A percentile compares a stretch with the other conserved stretches of the same genome.
Conservation (phyloP, 495 filamentous ascomycete genomes). For the Podospora pseudoanserina region DNA sequence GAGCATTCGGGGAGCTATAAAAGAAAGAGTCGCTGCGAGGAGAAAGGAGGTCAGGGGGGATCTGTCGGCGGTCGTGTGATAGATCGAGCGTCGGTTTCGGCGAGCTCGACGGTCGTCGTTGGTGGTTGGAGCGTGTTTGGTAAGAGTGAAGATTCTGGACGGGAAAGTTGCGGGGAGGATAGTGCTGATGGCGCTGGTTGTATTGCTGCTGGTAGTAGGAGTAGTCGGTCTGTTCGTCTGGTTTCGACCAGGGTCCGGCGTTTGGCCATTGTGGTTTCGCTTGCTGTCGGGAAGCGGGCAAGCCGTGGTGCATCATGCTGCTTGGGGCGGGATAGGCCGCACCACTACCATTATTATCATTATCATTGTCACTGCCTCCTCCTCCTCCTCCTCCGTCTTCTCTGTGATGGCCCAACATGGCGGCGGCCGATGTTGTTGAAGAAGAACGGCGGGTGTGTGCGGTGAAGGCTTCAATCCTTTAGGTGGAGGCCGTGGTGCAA, state of each 20-base stretch:
- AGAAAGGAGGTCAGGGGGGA: conserved; percentile 31
- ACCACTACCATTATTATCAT: conserved; percentile 10
- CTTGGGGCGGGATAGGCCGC: conserved; percentile 11
- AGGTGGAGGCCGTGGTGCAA: conserved; percentile 13
- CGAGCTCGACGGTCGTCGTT: conserved; percentile 17
- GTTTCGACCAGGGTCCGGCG: conserved; percentile 32
- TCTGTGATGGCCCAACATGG: conserved; percentile 17
- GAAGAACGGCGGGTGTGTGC: neutral
- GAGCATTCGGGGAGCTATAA: conserved; percentile 16
- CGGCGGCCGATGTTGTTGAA: conserved; percentile 7
- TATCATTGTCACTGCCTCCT: conserved; percentile 10
- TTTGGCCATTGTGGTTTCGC: conserved; percentile 25
- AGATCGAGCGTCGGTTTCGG: conserved; percentile 21
- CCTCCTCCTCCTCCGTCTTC: conserved; percentile 8
- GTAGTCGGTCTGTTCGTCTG: conserved; percentile 26
- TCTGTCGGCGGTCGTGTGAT: conserved; percentile 14
- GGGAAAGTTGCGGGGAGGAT: conserved; percentile 21
- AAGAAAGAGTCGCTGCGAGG: conserved; percentile 46
- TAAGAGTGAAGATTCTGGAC: conserved; percentile 17
- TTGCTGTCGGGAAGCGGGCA: conserved; percentile 18
- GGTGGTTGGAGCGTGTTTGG: conserved; percentile 10
- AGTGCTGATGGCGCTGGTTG: conserved; percentile 13
- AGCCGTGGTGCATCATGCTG: conserved; percentile 24
- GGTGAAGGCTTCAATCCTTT: conserved; percentile 11
- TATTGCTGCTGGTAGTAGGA: conserved; percentile 20